Percentiles rank a stretch among this genome's conserved stretches.
These are phyloP conservation scores for Kodamaea derodonti DNA, from an alignment of 1,139 yeast species.

Conservation along the genomic window DNA sequence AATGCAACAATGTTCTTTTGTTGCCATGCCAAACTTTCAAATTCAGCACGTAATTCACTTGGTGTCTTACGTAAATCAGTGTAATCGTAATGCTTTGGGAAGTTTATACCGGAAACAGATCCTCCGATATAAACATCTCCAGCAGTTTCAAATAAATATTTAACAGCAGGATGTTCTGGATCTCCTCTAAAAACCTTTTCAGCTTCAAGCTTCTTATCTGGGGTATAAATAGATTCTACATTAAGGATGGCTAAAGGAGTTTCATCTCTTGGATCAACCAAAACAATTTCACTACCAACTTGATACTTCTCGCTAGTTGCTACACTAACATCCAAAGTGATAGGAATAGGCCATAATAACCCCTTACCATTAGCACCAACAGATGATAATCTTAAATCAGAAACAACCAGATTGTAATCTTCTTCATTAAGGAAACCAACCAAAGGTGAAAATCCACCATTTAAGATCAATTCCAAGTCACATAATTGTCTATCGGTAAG, in stretches of 20 bases:
- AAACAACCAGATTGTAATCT: slow-evolving; percentile 79
- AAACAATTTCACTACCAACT: slow-evolving; percentile 62
- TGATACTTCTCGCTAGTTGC: slow-evolving; percentile 46
- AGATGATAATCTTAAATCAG: slow-evolving; percentile 66
- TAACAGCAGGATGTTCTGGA: slow-evolving; percentile 92
- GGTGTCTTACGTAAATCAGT: slow-evolving; percentile 87
- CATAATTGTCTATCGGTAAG: slow-evolving; percentile 89
- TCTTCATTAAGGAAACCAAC: slow-evolving; percentile 78
- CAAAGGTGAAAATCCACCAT: slow-evolving; percentile 94
- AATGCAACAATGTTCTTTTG: slow-evolving; percentile 82
- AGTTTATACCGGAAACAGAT: slow-evolving; percentile 72
- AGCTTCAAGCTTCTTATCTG: slow-evolving; percentile 79
- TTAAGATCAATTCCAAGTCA: slow-evolving; percentile 84
- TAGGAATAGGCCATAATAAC: slow-evolving; percentile 88
- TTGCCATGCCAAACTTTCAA: slow-evolving; percentile 72
- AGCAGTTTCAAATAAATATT: slow-evolving; percentile 66
- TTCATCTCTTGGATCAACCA: slow-evolving; percentile 82
- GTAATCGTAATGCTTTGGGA: slow-evolving; percentile 90
- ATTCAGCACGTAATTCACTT: slow-evolving; percentile 82
- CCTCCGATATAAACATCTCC: slow-evolving; percentile 91
- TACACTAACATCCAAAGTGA: slow-evolving; percentile 73
- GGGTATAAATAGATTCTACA: slow-evolving; percentile 73
- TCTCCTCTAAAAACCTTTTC: slow-evolving; percentile 90
- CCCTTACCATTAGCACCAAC: slow-evolving; percentile 48
- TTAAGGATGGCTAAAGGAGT: slow-evolving; percentile 77